Evolutionary conservation across 768 basidiomycete species (phyloP), one percentile per base, ranked within the genome.

Genomic region (Amanita exitialis): DNA sequence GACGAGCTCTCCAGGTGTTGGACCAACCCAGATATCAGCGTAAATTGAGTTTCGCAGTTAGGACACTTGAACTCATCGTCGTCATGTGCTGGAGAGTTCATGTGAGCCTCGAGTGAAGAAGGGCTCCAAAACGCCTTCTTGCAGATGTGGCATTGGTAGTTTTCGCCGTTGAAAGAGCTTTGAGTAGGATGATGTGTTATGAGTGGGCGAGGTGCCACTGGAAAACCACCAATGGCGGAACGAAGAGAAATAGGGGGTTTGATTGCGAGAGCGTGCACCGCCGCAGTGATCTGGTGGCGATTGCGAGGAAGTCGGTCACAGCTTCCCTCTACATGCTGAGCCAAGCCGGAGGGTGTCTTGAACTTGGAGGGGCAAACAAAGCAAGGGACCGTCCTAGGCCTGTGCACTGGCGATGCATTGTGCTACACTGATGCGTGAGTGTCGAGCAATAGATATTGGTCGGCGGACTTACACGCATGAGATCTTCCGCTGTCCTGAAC

Each of bases 81-180:
- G 47, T 69, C 69, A 55, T 74, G 73, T 15, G 59, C 60, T 2
- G 68, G 61, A 37, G 71, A 72, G 54, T 62, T 62, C 35, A 71
- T 55, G 48, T 71, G 70, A 6, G 52, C 37, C 53, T 73, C 69
- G 18, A 75, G 65, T 2, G 60, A 57, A 3, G 36, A 2, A 13
- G 69, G 62, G 4, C 56, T 53, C 8, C 48, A 27, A 59, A 70
- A 74, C 16, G 53, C 59, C 34, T 56, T 59, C 32, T 62, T 56
- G 54, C 74, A 76, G 20, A 76, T 56, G 53, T 59, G 69, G 57
- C 74, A 76, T 56, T 67, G 68, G 54, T 67, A 76, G 6, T 60
- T 60, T 13, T 18, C 52, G 6, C 72, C 73, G 53, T 73, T 72
- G 61, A 64, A 74, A 5, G 71, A 62, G 7, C 44, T 56, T 20